Base-by-base conservation (phyloP, 768 basidiomycete species). In the Boletales sp. region DNA sequence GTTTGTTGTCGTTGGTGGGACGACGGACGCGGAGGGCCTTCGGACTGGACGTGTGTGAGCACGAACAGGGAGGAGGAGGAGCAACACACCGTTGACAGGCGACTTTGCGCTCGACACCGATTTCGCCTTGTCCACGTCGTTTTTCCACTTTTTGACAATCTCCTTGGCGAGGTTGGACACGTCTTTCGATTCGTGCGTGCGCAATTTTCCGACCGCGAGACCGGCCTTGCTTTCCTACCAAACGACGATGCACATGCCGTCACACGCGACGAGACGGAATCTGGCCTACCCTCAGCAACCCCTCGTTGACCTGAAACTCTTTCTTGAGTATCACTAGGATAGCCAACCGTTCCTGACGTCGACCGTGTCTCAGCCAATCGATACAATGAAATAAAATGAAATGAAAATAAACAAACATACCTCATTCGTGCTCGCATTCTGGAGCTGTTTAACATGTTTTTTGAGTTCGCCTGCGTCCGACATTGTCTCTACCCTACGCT, bases 61-160 rank as follows among this genome's bases (percentile, higher is more conserved):
- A 4, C 27, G 41, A 19, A 27, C 24, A 21, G 24, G 24, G 24
- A 27, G 24, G 24, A 5, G 24, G 24, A 27, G 24, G 5, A 7
- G 24, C 24, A 5, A 27, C 77, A 55, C 60, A 76, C 77, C 75
- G 57, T 59, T 54, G 58, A 45, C 10, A 36, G 40, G 12, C 1
- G 45, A 15, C 45, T 61, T 66, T 5, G 52, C 42, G 6, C 53
- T 30, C 17, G 60, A 50, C 14, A 58, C 64, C 8, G 71, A 68
- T 51, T 82, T 81, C 0, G 78, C 80, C 60, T 82, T 83, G 51
- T 93, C 91, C 31, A 95, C 94, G 52, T 86, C 86, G 29, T 72
- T 78, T 70, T 94, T 94, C 93, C 93, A 97, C 61, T 86, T 87
- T 69, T 84, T 90, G 43, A 97, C 94, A 40, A 94, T 74, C 56